These are phyloP conservation scores for Coniferiporia weirii DNA, from an alignment of 1,284 basidiomycete genomes.

Conservation along the genomic window DNA sequence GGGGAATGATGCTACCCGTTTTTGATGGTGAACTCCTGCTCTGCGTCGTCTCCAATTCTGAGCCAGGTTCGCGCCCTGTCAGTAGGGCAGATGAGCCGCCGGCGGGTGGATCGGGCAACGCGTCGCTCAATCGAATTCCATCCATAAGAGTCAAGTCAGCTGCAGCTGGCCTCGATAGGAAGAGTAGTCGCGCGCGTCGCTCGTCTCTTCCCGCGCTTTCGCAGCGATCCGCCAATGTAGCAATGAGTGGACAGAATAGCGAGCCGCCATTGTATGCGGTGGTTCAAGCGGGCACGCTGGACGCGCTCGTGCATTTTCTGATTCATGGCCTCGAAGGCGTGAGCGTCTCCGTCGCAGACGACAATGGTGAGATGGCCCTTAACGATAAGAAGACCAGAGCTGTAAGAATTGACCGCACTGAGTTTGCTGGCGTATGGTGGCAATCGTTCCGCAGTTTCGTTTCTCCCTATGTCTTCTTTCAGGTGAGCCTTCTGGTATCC, in stretches of 20 bases:
- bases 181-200: constrained; percentile 65
- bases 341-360: constrained; percentile 72
- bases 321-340: constrained; percentile 73
- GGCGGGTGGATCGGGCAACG: constrained; percentile 29
- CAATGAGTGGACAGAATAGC: constrained; percentile 52
- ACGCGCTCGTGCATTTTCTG: constrained; percentile 65
- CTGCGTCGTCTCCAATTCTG: constrained; percentile 49
- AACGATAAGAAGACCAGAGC: constrained; percentile 64
- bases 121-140: constrained; percentile 46
- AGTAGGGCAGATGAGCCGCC: constrained; percentile 55
- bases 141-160: constrained; percentile 73
- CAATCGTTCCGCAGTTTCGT: constrained; percentile 73
- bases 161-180: constrained; percentile 62
- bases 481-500: constrained; percentile 44
- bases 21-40: constrained; percentile 70
- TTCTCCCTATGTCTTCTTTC: constrained; percentile 73
- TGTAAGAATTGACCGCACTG: constrained; percentile 60
- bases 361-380: constrained; percentile 76
- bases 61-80: constrained; percentile 48
- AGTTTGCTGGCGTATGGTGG: constrained; percentile 77
- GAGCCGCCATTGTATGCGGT: constrained; percentile 68
- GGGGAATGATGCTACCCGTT: constrained; percentile 66
- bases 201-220: constrained; percentile 75
- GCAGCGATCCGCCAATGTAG: constrained; percentile 45
- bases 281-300: constrained; percentile 72